These are phyloP conservation scores for Beauveria caledonica DNA, from an alignment of 2,329 filamentous ascomycete genomes.

Conservation along the genomic window DNA sequence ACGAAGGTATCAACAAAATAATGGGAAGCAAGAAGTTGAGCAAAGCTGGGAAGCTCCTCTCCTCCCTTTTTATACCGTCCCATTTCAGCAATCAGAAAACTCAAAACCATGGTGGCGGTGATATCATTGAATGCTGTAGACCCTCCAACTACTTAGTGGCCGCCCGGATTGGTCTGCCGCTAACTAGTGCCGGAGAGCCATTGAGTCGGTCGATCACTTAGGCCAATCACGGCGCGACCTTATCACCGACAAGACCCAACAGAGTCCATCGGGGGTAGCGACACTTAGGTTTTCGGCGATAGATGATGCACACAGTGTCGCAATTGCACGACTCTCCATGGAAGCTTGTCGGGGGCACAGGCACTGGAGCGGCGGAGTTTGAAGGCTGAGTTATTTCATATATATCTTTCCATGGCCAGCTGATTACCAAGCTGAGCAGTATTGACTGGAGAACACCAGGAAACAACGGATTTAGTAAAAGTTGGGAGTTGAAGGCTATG, in stretches of 20 bases:
- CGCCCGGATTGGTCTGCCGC: background rate
- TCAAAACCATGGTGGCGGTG: background rate
- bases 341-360: background rate
- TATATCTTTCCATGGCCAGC: background rate
- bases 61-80: background rate
- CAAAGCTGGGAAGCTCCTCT: background rate
- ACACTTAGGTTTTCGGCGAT: conserved; percentile 12
- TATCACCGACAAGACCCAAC: conserved; percentile 4
- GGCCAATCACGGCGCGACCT: conserved; percentile 2
- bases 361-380: background rate
- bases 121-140: conserved; percentile 2
- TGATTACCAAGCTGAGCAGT: background rate
- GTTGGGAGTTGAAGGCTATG: background rate
- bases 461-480: background rate
- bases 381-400: background rate
- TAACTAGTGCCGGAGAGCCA: background rate
- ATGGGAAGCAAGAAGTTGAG: background rate
- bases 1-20: background rate
- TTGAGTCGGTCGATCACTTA: background rate
- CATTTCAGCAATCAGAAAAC: background rate
- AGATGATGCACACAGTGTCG: background rate
- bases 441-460: background rate
- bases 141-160: background rate
- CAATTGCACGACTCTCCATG: background rate
- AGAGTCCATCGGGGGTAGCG: background rate